Evolutionary conservation across 495 filamentous ascomycete genomes (phyloP).

Genomic region (Neurospora sp.): DNA sequence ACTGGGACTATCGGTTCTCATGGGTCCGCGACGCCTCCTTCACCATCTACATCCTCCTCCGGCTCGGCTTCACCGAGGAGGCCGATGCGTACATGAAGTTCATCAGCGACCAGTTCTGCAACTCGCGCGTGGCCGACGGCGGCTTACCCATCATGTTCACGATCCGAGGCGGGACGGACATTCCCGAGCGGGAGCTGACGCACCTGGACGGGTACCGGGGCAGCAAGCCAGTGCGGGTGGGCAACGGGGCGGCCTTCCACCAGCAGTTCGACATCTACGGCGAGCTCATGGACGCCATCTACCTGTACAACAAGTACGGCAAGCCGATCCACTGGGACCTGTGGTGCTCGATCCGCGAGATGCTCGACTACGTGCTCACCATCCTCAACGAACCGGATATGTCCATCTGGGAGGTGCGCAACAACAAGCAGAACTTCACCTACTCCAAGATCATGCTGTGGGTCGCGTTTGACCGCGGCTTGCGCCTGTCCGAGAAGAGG

Average conservation of each 20-base stretch:
- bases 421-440: constrained; percentile 59
- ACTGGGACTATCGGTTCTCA: constrained; percentile 68
- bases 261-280: constrained; percentile 69
- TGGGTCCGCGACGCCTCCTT: constrained; percentile 69
- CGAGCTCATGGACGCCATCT: constrained; percentile 64
- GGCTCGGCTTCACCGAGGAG: constrained; percentile 62
- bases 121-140: constrained; percentile 33
- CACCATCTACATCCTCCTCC: constrained; percentile 64
- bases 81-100: constrained; percentile 66
- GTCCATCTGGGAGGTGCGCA: constrained; percentile 71
- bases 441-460: constrained; percentile 70
- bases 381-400: constrained; percentile 53
- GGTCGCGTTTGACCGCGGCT: constrained; percentile 62
- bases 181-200: constrained; percentile 53
- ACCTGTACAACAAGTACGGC: constrained; percentile 68
- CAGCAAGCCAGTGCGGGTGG: constrained; percentile 60
- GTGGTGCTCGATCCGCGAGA: constrained; percentile 32
- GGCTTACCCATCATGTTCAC: constrained; percentile 71
- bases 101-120: constrained; percentile 55
- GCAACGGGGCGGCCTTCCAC: constrained; percentile 64
- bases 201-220: constrained; percentile 60
- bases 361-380: constrained; percentile 41
- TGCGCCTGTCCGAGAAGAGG: constrained; percentile 60
- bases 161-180: constrained; percentile 59
- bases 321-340: constrained; percentile 65